Conservation (phyloP, 768 basidiomycete genomes). For the Pleurotus cornucopiae region DNA sequence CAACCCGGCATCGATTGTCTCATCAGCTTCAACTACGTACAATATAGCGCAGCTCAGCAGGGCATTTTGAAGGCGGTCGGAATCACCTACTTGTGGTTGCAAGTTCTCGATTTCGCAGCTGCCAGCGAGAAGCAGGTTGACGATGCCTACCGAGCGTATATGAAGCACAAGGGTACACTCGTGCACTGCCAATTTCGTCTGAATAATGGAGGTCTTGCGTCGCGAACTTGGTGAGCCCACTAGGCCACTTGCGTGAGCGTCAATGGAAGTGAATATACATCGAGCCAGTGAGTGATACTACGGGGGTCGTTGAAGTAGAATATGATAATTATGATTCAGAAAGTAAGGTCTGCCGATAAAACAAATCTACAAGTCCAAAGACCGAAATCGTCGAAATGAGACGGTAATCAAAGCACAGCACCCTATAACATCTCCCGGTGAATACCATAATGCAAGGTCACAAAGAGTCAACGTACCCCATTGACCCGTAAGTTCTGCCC, state of each 20-base stretch:
- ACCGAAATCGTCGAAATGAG: no score
- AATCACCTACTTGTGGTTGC: constrained; percentile 16
- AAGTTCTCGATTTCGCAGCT: constrained; percentile 14
- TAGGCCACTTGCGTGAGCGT: no score
- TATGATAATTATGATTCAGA: no score
- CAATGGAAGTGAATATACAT: no score
- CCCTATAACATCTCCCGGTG: background rate
- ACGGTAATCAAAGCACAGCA: background rate
- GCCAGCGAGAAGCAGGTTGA: background rate
- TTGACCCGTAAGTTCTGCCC: constrained; percentile 55
- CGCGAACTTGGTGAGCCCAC: no score
- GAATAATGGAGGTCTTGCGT: no score
- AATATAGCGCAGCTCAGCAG: constrained; percentile 10
- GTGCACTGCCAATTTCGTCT: background rate
- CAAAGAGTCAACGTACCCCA: constrained; percentile 38
- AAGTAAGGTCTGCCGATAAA: no score
- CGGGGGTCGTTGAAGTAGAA: no score
- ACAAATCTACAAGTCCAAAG: no score
- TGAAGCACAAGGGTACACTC: background rate
- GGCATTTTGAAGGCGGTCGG: constrained; percentile 2
- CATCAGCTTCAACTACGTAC: constrained; percentile 16
- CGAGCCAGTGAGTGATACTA: no score
- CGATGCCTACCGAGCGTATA: background rate
- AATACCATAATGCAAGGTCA: background rate
- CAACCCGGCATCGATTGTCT: constrained; percentile 15